phyloP scores from a whole-genome alignment of 2,329 filamentous ascomycete genomes.

The Alternaria brassicicola region DNA sequence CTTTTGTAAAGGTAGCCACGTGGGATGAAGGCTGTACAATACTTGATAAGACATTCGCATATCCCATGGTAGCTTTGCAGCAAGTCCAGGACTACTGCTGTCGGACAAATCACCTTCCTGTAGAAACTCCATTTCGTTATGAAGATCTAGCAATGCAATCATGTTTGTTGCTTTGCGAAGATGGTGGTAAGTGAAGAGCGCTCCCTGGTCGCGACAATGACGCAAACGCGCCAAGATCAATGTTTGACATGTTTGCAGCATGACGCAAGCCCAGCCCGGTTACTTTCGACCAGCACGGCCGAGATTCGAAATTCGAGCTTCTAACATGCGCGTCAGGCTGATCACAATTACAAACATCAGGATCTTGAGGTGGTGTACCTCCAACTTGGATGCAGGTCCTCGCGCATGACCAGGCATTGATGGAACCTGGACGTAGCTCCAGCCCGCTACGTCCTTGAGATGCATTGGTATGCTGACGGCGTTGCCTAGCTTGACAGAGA shows the following conservation, averaged over 20 bases:
- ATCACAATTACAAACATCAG: not conserved
- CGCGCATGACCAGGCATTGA: not conserved
- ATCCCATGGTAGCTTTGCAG: too few species aligned
- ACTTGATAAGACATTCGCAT: too few species aligned
- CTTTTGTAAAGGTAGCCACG: too few species aligned
- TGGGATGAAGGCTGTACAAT: too few species aligned
- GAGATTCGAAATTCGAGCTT: not conserved
- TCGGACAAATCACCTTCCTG: too few species aligned
- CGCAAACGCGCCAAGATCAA: not conserved
- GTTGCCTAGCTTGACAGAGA: slow-evolving; percentile 1
- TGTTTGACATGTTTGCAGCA: slow-evolving; percentile 2
- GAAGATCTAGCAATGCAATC: too few species aligned
- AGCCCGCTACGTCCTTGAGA: not conserved
- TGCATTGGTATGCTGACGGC: not conserved
- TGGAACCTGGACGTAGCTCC: not conserved
- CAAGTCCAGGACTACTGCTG: too few species aligned
- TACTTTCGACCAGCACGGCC: not conserved
- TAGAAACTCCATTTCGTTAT: too few species aligned
- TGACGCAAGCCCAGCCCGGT: slow-evolving; percentile 10
- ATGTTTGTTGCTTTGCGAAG: too few species aligned
- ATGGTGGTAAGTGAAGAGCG: not conserved
- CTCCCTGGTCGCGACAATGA: not conserved
- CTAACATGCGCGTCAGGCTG: not conserved
- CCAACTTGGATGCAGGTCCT: not conserved
- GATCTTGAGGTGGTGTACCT: not conserved